Evolutionary conservation across 2,329 filamentous ascomycete genomes (phyloP).

Genomic region (Huntiella bhutanensis): DNA sequence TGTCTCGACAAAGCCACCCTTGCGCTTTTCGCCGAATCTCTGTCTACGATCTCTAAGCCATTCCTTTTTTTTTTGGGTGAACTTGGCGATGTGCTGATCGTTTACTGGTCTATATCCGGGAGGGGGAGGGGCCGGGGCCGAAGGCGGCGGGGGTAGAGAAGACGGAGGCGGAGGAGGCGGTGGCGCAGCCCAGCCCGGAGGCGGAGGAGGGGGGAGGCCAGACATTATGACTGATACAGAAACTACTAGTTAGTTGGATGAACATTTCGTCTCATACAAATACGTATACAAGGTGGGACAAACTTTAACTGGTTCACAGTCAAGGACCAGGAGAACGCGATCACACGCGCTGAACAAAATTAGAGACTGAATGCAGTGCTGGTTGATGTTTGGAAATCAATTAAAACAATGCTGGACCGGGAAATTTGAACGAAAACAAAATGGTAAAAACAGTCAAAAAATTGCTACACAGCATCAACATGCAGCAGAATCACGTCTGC

Average conservation of each 20-base stretch:
- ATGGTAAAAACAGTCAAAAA: neutral
- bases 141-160: slow-evolving; percentile 36
- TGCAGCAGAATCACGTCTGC: slow-evolving; percentile 9
- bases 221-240: slow-evolving; percentile 24
- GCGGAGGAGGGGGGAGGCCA: slow-evolving; percentile 32
- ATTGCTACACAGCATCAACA: slow-evolving; percentile 9
- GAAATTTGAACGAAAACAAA: neutral
- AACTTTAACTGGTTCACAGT: slow-evolving; percentile 1
- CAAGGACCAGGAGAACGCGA: slow-evolving; percentile 10
- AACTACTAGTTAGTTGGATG: neutral
- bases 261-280: neutral
- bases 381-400: slow-evolving; percentile 5
- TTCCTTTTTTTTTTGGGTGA: slow-evolving; percentile 97
- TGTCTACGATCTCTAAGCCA: slow-evolving; percentile 85
- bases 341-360: slow-evolving; percentile 8
- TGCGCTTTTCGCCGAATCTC: slow-evolving; percentile 90
- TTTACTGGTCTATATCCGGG: slow-evolving; percentile 66
- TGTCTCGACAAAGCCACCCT: slow-evolving; percentile 89
- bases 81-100: slow-evolving; percentile 78
- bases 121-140: slow-evolving; percentile 46
- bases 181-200: slow-evolving; percentile 36
- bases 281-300: neutral
- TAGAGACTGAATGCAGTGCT: neutral
- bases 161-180: slow-evolving; percentile 38
- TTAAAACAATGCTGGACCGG: slow-evolving; percentile 1